Conservation (phyloP, 176 grass and related monocot genomes). For the Eremochloa ophiuroides region DNA sequence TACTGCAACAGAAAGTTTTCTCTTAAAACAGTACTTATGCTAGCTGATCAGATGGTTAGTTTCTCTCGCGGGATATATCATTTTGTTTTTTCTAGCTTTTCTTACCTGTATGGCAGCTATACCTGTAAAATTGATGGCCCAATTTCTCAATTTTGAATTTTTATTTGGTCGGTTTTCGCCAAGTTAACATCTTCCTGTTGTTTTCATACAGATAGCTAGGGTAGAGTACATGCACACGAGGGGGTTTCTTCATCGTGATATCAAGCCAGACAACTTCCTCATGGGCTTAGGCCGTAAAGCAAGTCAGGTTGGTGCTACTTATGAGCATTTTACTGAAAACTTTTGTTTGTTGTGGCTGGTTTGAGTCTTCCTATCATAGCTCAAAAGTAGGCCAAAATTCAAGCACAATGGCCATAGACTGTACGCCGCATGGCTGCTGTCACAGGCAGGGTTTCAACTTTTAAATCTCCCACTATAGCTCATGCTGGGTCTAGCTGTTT, state of each 20-base stretch:
- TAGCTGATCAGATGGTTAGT: slow-evolving; percentile 79
- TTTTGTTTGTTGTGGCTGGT: slow-evolving; percentile 13
- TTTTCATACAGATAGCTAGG: slow-evolving; percentile 62
- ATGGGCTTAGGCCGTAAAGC: slow-evolving; percentile 78
- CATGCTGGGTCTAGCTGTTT: background rate
- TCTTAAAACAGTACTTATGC: slow-evolving; percentile 89
- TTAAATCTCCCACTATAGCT: background rate
- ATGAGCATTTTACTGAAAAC: background rate
- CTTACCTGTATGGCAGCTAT: background rate
- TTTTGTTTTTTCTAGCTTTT: slow-evolving; percentile 12
- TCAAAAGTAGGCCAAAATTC: background rate
- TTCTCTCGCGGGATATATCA: background rate
- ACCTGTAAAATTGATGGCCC: background rate
- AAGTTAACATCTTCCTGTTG: background rate
- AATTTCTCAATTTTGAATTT: background rate
- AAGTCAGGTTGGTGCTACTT: slow-evolving; percentile 62
- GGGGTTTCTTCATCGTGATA: slow-evolving; percentile 96
- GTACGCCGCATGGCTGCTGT: slow-evolving; percentile 1
- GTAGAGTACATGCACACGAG: slow-evolving; percentile 93
- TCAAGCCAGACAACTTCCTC: slow-evolving; percentile 92
- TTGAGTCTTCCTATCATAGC: slow-evolving; percentile 9
- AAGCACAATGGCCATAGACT: background rate
- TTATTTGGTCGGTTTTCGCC: background rate
- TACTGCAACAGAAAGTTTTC: slow-evolving; percentile 81
- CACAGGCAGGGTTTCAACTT: background rate